Percentiles rank a stretch among this genome's conserved stretches.
These are phyloP conservation scores for Rachicladosporium sp. DNA, from an alignment of 2,329 filamentous ascomycete genomes.

Conservation along the genomic window DNA sequence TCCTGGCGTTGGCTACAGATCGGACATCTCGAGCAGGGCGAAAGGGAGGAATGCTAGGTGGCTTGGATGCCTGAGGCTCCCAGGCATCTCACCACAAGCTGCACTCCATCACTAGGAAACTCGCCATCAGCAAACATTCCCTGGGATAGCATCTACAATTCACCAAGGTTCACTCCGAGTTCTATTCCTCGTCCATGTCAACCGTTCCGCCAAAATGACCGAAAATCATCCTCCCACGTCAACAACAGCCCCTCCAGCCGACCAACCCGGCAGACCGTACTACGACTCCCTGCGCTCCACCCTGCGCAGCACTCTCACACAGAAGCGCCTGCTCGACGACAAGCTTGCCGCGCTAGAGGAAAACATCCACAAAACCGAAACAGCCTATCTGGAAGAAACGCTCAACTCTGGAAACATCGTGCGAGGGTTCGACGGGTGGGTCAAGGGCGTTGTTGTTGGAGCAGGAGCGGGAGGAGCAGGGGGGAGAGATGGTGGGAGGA, in stretches of 20 bases:
- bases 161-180: too few relatives aligned
- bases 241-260: slow-evolving; percentile 22
- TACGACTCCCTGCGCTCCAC: slow-evolving; percentile 61
- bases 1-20: too few relatives aligned
- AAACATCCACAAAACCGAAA: slow-evolving; percentile 70
- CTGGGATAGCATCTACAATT: too few relatives aligned
- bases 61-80: too few relatives aligned
- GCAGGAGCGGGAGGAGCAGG: slow-evolving; percentile 16
- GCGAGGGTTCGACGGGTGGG: slow-evolving; percentile 94
- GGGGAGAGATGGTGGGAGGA: slow-evolving; percentile 41
- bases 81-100: too few relatives aligned
- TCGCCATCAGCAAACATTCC: too few relatives aligned
- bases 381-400: slow-evolving; percentile 81
- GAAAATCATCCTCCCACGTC: slow-evolving; percentile 32
- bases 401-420: slow-evolving; percentile 84
- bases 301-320: slow-evolving; percentile 53
- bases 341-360: slow-evolving; percentile 50
- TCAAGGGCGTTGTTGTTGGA: slow-evolving; percentile 59
- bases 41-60: too few relatives aligned
- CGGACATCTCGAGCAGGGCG: too few relatives aligned
- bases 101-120: too few relatives aligned
- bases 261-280: slow-evolving; percentile 42
- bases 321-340: slow-evolving; percentile 51
- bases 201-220: slow-evolving; percentile 26
- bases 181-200: too few relatives aligned